Evolutionary conservation across 345 rosid genomes (phyloP).

Genomic region (Viola odorata): DNA sequence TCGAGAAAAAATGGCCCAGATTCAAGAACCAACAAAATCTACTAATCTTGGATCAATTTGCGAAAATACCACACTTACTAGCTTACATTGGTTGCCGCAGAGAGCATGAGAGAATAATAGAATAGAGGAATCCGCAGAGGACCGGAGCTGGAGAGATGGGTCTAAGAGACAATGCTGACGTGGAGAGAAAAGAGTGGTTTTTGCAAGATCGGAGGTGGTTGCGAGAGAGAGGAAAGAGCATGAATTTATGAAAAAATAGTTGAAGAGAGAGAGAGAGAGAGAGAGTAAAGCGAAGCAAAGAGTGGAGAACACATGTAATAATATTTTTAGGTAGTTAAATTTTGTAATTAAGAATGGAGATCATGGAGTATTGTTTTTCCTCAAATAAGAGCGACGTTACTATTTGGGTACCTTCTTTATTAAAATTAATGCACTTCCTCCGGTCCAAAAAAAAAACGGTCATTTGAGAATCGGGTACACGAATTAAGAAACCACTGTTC

Average conservation of each 20-base stretch:
- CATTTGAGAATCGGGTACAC: too few species aligned
- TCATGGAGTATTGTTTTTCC: neutral
- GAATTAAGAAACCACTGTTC: too few species aligned
- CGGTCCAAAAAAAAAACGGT: too few species aligned
- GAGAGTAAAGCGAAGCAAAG: neutral
- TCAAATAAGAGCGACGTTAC: neutral
- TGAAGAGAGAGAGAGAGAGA: neutral
- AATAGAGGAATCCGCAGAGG: neutral
- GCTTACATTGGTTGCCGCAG: neutral
- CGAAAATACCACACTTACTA: neutral
- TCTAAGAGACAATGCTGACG: too few species aligned
- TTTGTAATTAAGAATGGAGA: neutral
- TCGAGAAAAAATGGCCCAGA: slow-evolving; percentile 13
- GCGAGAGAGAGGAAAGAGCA: neutral
- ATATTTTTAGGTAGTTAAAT: neutral
- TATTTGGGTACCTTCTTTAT: neutral
- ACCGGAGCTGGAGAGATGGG: neutral
- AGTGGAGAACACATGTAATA: neutral
- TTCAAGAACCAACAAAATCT: slow-evolving; percentile 1
- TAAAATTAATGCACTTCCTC: too few species aligned
- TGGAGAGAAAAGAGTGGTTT: too few species aligned
- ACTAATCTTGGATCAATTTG: neutral
- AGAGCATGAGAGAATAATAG: neutral
- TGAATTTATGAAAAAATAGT: neutral
- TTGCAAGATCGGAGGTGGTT: neutral